These are phyloP conservation scores for Aphanomyces euteiches DNA, from an alignment of 352 stramenopile genomes.

Conservation along the genomic window DNA sequence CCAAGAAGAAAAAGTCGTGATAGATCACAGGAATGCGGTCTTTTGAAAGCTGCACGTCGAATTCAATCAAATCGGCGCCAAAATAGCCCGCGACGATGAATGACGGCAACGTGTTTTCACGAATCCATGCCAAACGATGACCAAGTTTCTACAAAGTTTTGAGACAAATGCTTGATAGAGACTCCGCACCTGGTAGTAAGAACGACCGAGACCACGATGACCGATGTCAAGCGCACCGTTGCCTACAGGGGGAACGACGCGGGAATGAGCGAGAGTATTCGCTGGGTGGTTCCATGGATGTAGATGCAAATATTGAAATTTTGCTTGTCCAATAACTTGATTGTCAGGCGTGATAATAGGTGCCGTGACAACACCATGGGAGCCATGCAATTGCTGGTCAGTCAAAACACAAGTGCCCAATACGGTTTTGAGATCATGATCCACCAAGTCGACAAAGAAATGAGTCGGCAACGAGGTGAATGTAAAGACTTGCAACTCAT, in stretches of 20 bases:
- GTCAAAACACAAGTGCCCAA: background rate
- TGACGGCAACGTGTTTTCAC: conserved; percentile 73
- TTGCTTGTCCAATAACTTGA: conserved; percentile 45
- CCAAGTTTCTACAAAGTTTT: conserved; percentile 7
- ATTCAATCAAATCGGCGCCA: conserved; percentile 77
- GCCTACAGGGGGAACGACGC: conserved; percentile 65
- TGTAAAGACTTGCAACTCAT: background rate
- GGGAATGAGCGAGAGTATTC: conserved; percentile 57
- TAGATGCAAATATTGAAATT: conserved; percentile 51
- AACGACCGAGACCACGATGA: conserved; percentile 73
- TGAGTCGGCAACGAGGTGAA: background rate
- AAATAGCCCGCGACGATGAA: conserved; percentile 63
- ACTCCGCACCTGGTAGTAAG: conserved; percentile 60
- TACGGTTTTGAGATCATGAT: background rate
- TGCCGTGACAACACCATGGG: conserved; percentile 49
- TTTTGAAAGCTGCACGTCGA: conserved; percentile 80
- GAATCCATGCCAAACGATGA: conserved; percentile 38
- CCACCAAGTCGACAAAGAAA: conserved; percentile 32
- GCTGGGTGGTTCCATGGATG: conserved; percentile 49
- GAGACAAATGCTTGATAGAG: conserved; percentile 40
- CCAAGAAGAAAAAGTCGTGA: conserved; percentile 70
- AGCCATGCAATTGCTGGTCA: background rate
- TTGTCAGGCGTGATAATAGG: conserved; percentile 43
- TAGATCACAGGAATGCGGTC: conserved; percentile 72
- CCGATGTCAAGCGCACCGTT: conserved; percentile 53